Evolutionary conservation across 1,284 basidiomycete genomes (phyloP).

Genomic region (Tylopilus orsonianus): DNA sequence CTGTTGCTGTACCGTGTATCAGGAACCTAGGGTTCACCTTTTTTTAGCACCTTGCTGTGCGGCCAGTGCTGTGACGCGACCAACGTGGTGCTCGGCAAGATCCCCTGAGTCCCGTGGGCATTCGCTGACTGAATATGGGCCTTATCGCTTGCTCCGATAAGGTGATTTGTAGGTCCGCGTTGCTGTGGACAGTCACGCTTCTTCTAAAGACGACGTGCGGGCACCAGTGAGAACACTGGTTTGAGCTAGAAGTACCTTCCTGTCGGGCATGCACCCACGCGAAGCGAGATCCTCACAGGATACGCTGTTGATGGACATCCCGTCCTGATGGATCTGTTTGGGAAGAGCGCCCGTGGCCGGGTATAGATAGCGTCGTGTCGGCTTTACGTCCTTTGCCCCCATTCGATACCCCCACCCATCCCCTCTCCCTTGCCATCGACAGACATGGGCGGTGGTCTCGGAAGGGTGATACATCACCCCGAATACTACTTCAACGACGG

Average conservation of each 20-base stretch:
- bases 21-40: constrained; percentile 4
- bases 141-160: constrained; percentile 12
- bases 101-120: background rate
- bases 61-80: background rate
- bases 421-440: background rate
- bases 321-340: constrained; percentile 18
- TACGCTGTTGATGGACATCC: background rate
- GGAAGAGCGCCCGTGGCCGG: constrained; percentile 15
- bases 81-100: background rate
- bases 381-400: background rate
- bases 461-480: background rate
- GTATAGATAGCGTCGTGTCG: constrained; percentile 24
- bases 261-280: background rate
- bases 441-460: constrained; percentile 18
- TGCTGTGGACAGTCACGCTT: constrained; percentile 14
- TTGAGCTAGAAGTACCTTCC: background rate
- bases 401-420: background rate
- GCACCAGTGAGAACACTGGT: constrained; percentile 2
- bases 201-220: background rate
- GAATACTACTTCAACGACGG: constrained; percentile 24
- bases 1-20: constrained; percentile 3
- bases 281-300: constrained; percentile 15
- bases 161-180: constrained; percentile 22
- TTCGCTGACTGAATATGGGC: constrained; percentile 11
- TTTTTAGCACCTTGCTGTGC: constrained; percentile 17